Conservation (phyloP, 176 grass and related monocot species). For the Triticum urartu region DNA sequence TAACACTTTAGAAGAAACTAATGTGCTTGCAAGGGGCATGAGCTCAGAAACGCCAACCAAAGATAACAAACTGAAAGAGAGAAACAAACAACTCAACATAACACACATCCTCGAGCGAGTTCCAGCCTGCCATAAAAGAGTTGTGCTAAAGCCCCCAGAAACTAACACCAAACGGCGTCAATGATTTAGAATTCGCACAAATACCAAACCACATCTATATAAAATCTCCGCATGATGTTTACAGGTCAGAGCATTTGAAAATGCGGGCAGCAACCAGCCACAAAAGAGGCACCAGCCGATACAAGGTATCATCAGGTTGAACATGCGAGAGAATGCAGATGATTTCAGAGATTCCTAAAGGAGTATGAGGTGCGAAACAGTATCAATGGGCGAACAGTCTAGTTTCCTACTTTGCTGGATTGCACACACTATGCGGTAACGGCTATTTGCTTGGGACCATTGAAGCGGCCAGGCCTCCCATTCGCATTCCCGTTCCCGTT, state of each 20-base stretch:
- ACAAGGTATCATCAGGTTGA: background rate
- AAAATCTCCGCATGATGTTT: background rate
- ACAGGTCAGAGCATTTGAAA: slow-evolving; percentile 5
- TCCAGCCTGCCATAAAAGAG: background rate
- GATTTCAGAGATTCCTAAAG: background rate
- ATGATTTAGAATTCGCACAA: background rate
- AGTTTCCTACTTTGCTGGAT: slow-evolving; percentile 1
- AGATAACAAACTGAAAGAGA: background rate
- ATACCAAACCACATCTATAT: background rate
- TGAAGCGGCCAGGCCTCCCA: slow-evolving; percentile 17
- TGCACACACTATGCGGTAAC: slow-evolving; percentile 27
- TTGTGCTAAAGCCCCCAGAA: too few relatives aligned
- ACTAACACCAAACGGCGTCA: background rate
- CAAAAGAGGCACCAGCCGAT: slow-evolving; percentile 1
- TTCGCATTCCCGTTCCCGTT: background rate
- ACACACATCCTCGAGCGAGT: background rate
- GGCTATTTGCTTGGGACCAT: slow-evolving; percentile 26
- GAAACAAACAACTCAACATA: background rate
- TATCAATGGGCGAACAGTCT: background rate
- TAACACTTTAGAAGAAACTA: background rate
- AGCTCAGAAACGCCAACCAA: background rate
- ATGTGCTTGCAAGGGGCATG: background rate
- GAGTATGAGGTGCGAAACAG: background rate
- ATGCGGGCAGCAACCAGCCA: background rate
- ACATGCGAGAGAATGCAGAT: background rate